These are phyloP conservation scores for Licmophora abbreviata DNA, from an alignment of 108 stramenopile species.

Conservation along the genomic window DNA sequence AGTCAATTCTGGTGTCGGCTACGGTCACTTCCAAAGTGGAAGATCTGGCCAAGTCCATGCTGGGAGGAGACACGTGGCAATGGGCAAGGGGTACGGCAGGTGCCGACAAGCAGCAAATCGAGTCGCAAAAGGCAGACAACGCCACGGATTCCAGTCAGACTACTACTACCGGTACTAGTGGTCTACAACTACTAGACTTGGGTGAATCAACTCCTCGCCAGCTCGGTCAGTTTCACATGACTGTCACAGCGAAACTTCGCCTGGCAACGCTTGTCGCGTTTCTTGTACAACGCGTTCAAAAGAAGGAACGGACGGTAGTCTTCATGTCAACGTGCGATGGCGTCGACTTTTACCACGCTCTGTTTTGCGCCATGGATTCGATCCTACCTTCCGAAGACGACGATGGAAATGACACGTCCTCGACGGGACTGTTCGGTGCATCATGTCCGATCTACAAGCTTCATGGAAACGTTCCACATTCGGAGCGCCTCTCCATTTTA, in stretches of 20 bases:
- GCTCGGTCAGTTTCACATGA: constrained; percentile 82
- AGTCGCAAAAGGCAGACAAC: constrained; percentile 6
- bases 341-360: constrained; percentile 86
- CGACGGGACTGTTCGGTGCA: constrained; percentile 50
- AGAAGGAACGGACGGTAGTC: constrained; percentile 77
- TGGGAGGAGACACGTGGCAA: constrained; percentile 57
- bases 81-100: constrained; percentile 33
- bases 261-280: constrained; percentile 83
- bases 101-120: not conserved
- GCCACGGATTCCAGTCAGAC: not conserved
- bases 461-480: constrained; percentile 82
- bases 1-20: constrained; percentile 84
- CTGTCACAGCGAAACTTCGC: constrained; percentile 85
- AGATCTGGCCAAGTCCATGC: constrained; percentile 44
- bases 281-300: constrained; percentile 55
- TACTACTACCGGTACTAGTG: not conserved
- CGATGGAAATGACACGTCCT: constrained; percentile 1
- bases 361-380: constrained; percentile 51
- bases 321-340: constrained; percentile 93
- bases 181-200: constrained; percentile 8
- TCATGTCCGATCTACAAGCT: constrained; percentile 55
- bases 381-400: constrained; percentile 23
- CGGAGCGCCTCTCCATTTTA: constrained; percentile 53
- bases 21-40: constrained; percentile 66
- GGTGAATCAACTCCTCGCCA: constrained; percentile 75